Evolutionary conservation across 768 basidiomycete species (phyloP).

Genomic region (Podaxis sp.): DNA sequence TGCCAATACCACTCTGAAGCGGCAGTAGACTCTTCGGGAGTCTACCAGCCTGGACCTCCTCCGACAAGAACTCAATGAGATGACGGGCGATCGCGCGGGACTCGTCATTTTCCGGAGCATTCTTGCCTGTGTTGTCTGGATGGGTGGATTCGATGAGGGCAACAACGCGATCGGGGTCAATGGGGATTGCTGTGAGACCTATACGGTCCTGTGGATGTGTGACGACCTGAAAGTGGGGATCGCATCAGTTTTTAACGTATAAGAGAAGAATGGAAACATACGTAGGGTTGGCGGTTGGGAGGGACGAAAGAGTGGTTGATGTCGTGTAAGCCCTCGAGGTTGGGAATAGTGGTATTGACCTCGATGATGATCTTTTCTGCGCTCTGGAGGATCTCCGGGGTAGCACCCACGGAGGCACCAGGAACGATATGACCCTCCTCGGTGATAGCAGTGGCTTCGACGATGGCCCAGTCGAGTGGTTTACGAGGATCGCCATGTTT

Average conservation of each 20-base stretch:
- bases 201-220: slow-evolving; percentile 44
- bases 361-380: slow-evolving; percentile 51
- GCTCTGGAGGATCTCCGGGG: slow-evolving; percentile 45
- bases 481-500: slow-evolving; percentile 42
- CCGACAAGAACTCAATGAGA: slow-evolving; percentile 41
- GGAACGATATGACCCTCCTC: slow-evolving; percentile 48
- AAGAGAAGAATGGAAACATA: slow-evolving; percentile 17
- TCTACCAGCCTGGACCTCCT: slow-evolving; percentile 39
- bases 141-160: slow-evolving; percentile 39
- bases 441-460: slow-evolving; percentile 48
- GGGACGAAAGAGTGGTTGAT: slow-evolving; percentile 45
- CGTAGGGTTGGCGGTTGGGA: slow-evolving; percentile 42
- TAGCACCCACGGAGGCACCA: slow-evolving; percentile 46
- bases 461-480: slow-evolving; percentile 48
- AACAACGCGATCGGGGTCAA: slow-evolving; percentile 48
- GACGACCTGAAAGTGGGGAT: slow-evolving; percentile 29
- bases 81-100: slow-evolving; percentile 40
- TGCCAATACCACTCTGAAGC: slow-evolving; percentile 46
- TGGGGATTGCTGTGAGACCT: slow-evolving; percentile 40
- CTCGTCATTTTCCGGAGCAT: slow-evolving; percentile 44
- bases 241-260: neutral
- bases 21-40: slow-evolving; percentile 41
- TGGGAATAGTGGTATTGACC: slow-evolving; percentile 46
- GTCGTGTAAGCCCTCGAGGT: slow-evolving; percentile 46
- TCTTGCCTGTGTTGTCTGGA: slow-evolving; percentile 45